A percentile compares a stretch with the other conserved stretches of the same genome.
phyloP scores from a whole-genome alignment of 129 eudicot genomes.

The Solidago caesia region DNA sequence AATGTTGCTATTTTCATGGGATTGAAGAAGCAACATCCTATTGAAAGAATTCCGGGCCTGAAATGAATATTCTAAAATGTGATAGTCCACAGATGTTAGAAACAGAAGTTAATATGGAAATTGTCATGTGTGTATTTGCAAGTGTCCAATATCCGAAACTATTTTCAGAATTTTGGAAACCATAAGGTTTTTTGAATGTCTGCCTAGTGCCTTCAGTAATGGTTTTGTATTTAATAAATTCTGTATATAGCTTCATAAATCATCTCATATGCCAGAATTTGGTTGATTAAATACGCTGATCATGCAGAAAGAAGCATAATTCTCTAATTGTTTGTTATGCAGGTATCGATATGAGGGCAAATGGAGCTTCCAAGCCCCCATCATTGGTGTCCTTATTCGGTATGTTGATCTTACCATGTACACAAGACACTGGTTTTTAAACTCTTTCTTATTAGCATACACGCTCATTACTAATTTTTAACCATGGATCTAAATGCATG shows the following conservation, averaged over 20 bases:
- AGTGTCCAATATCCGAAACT: too few species aligned
- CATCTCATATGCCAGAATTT: neutral
- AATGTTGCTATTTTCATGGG: too few species aligned
- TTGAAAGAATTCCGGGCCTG: too few species aligned
- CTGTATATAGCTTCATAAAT: conserved; percentile 1
- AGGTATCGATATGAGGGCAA: conserved; percentile 61
- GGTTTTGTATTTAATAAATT: too few species aligned
- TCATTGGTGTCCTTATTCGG: conserved; percentile 76
- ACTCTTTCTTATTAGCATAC: conserved; percentile 1
- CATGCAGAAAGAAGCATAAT: conserved; percentile 14
- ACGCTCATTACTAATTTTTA: neutral
- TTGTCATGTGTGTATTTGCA: too few species aligned
- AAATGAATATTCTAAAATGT: too few species aligned
- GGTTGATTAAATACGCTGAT: neutral
- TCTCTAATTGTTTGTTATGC: conserved; percentile 26
- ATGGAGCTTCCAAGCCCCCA: conserved; percentile 69
- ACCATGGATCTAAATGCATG: neutral
- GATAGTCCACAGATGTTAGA: too few species aligned
- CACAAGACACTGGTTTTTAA: neutral
- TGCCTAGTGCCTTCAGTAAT: too few species aligned
- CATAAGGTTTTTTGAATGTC: too few species aligned
- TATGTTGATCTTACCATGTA: conserved; percentile 33
- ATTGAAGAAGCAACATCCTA: too few species aligned
- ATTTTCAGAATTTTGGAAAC: too few species aligned
- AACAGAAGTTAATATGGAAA: too few species aligned